A percentile compares a stretch with the other conserved stretches of the same genome.
phyloP scores from a whole-genome alignment of 2,329 filamentous ascomycete genomes.

The Zalaria sp. region DNA sequence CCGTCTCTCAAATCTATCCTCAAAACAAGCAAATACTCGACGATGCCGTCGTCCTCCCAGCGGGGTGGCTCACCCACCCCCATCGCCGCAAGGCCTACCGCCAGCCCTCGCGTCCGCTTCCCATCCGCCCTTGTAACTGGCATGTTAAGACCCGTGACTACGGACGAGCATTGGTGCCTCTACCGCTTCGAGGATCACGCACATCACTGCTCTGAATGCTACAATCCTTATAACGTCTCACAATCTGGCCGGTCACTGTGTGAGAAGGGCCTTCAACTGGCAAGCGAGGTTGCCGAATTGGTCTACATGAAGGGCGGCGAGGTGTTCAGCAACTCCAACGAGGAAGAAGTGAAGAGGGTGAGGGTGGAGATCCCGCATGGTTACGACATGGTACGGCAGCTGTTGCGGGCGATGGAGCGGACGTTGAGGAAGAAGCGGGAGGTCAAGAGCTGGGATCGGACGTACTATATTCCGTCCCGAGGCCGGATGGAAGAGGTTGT shows the following conservation, averaged over 20 bases:
- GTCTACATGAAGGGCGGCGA: conserved; percentile 24
- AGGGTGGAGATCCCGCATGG: neutral
- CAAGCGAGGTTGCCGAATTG: conserved; percentile 31
- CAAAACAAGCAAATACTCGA: no score
- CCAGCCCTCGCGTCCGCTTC: no score
- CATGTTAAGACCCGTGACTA: conserved; percentile 23
- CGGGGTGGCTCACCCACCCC: no score
- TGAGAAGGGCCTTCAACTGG: conserved; percentile 26
- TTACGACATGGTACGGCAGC: conserved; percentile 19
- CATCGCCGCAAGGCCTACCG: no score
- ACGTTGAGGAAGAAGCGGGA: conserved; percentile 14
- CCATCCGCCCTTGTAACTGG: conserved; percentile 13
- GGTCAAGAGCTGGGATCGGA: conserved; percentile 29
- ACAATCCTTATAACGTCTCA: conserved; percentile 28
- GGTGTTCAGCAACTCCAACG: conserved; percentile 12
- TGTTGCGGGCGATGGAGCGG: conserved; percentile 28
- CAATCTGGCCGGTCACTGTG: conserved; percentile 27
- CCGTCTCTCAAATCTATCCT: no score
- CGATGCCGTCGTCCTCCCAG: no score
- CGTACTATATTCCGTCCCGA: conserved; percentile 27
- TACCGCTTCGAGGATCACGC: conserved; percentile 35
- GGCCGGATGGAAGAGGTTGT: conserved; percentile 16
- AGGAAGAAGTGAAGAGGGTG: neutral
- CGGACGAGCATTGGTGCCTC: conserved; percentile 28
- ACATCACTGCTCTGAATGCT: conserved; percentile 28